Evolutionary conservation across 371 early-diverging fungal genomes (phyloP), one percentile per base, ranked within the genome.

Genomic region (Entomophthora muscae): DNA sequence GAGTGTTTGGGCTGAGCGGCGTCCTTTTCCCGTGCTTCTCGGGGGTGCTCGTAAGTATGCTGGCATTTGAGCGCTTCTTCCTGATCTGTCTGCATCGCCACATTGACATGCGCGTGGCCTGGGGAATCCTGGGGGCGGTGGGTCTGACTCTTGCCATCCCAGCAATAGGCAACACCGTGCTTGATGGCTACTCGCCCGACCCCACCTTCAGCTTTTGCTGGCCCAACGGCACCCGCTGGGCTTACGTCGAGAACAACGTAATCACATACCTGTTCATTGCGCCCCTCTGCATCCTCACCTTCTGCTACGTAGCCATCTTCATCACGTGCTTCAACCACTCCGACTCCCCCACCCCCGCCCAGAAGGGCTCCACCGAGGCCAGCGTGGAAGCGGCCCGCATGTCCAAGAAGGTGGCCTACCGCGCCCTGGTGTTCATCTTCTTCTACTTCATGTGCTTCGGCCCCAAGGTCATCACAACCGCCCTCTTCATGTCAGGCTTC

Each of bases 151-250:
- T 55, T 13, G 28, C 28, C 12, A 24, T 27, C 24, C 22, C 56
- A 3, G 22, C 56, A 22, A 26, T 55, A n/a, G 28, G 22, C 22
- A 55, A 27, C 56, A 12, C 56, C 12, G 28, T 55, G 7, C 28
- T 12, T 22, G 28, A 55, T 55, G 56, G 28, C 12, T 55, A 21
- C 26, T 55, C 55, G 28, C 55, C 55, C 24, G 55, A 55, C 26
- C 24, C 55, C 28, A 55, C 55, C 55, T 55, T 24, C 55, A 24
- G 24, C 55, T 55, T 55, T 21, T 55, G 55, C 55, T 55, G 55
- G 55, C 55, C 55, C 22, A 24, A 55, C 55, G 55, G 55, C 3
- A 55, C 12, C 21, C 28, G 22, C 10, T n/a, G 24, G 22, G 55
- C 55, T 10, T 5, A n/a, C 28, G 10, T 55, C 22, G 55, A 24